Evolutionary conservation across 75 land plant genomes (phyloP), one percentile per base, ranked within the genome.

Genomic region (Selaginella tamariscina): DNA sequence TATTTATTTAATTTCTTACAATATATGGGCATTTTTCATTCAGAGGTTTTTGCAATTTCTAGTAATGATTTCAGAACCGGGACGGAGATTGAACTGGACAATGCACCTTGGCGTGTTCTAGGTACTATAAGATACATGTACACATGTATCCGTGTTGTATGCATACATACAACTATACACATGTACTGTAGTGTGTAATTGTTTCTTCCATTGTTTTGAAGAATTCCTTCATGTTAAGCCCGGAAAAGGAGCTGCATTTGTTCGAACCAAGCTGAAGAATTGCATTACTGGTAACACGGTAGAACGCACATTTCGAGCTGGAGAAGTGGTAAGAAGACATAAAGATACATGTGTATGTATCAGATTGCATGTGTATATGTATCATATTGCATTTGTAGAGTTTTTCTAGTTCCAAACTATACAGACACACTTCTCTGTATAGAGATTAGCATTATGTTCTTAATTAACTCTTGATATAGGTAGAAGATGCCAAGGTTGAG

Each of bases 151-250:
- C n/a, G n/a, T n/a, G n/a, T n/a, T n/a, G n/a, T n/a, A n/a, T n/a
- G n/a, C n/a, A n/a, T n/a, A n/a, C n/a, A n/a, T n/a, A n/a, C n/a
- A n/a, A n/a, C n/a, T n/a, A n/a, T n/a, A n/a, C n/a, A n/a, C n/a
- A n/a, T n/a, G n/a, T n/a, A n/a, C n/a, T n/a, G n/a, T n/a, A n/a
- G n/a, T n/a, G n/a, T n/a, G 97, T 91, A 78, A 24, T 32, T 20
- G n/a, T 31, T 66, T 33, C 30, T n/a, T 24, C 20, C 63, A 29
- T 66, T 79, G 72, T 32, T 32, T 55, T 76, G 63, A 70, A 93
- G 98, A 93, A 65, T 93, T 89, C 74, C 80, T 93, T 75, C 98
- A 93, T 82, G 98, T 93, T 57, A 93, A 93, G 77, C 98, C 98
- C 72, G 98, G 98, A 54, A 93, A 93, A 72, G 98, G 98, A 24